A percentile compares a stretch with the other conserved stretches of the same genome.
Evolutionary conservation across 345 rosid species (phyloP).

Genomic region (Arabis alpina): DNA sequence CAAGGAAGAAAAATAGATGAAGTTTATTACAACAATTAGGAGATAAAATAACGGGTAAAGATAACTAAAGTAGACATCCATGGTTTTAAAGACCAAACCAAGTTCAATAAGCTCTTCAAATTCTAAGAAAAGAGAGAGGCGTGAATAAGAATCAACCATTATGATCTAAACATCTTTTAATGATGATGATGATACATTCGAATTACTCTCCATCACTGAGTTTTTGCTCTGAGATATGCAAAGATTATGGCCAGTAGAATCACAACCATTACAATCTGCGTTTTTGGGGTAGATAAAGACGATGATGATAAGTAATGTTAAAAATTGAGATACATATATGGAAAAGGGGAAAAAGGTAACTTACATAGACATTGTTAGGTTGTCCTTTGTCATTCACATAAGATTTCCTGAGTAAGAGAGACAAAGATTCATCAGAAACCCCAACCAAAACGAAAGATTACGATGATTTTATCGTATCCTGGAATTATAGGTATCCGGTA

Average conservation of each 20-base stretch:
- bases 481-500: neutral
- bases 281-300: neutral
- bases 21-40: conserved; percentile 16
- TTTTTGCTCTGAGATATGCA: conserved; percentile 50
- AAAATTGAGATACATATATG: neutral
- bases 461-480: neutral
- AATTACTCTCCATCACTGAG: conserved; percentile 19
- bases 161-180: conserved; percentile 5
- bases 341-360: neutral
- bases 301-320: neutral
- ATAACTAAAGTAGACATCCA: conserved; percentile 24
- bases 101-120: conserved; percentile 9
- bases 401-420: conserved; percentile 56
- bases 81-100: conserved; percentile 29
- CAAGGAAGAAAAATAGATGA: conserved; percentile 17
- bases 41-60: neutral
- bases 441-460: neutral
- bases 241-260: conserved; percentile 55
- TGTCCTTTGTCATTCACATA: conserved; percentile 49
- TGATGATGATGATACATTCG: too few species aligned
- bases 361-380: conserved; percentile 39
- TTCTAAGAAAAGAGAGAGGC: conserved; percentile 15
- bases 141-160: conserved; percentile 32
- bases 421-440: conserved; percentile 31
- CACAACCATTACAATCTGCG: conserved; percentile 56